A percentile compares a stretch with the other conserved stretches of the same genome.
Evolutionary conservation across 2,329 filamentous ascomycete species (phyloP).

Genomic region (Mycocentrospora acerina): DNA sequence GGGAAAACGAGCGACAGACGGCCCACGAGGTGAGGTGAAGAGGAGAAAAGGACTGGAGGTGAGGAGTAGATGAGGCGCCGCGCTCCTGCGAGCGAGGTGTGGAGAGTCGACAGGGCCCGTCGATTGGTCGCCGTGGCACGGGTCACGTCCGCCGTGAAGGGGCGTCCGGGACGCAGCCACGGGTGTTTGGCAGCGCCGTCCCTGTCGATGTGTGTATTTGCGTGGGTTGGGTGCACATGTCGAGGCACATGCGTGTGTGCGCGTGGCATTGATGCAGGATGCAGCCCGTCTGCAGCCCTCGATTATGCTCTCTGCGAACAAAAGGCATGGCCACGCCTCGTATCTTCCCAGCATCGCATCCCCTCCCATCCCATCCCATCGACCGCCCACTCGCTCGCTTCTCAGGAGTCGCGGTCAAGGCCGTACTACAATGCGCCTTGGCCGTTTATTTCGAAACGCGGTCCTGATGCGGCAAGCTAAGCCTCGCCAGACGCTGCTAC

Average conservation of each 20-base stretch:
- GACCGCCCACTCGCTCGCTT: conserved; percentile 3
- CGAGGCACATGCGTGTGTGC: too few relatives aligned
- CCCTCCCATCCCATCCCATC: background rate
- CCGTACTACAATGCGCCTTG: conserved; percentile 15
- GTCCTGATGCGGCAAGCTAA: conserved; percentile 7
- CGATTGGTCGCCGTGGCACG: conserved; percentile 26
- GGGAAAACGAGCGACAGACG: conserved; percentile 36
- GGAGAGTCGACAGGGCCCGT: conserved; percentile 23
- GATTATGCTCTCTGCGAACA: conserved; percentile 12
- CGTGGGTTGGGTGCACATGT: too few relatives aligned
- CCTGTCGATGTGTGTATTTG: too few relatives aligned
- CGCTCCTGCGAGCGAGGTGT: conserved; percentile 18
- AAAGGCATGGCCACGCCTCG: conserved; percentile 8
- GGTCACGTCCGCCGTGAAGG: conserved; percentile 18
- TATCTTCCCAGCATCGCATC: conserved; percentile 11
- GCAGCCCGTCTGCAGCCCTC: background rate
- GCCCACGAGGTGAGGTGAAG: conserved; percentile 38
- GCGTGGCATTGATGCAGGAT: too few relatives aligned
- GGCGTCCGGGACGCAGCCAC: conserved; percentile 10
- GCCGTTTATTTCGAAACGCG: conserved; percentile 24
- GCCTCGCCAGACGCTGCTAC: conserved; percentile 6
- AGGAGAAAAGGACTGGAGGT: conserved; percentile 27
- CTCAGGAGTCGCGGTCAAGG: conserved; percentile 16
- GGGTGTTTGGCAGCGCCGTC: conserved; percentile 1
- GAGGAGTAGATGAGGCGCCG: conserved; percentile 38